phyloP scores from a whole-genome alignment of 2,329 filamentous ascomycete species.

The Onygenales sp. region DNA sequence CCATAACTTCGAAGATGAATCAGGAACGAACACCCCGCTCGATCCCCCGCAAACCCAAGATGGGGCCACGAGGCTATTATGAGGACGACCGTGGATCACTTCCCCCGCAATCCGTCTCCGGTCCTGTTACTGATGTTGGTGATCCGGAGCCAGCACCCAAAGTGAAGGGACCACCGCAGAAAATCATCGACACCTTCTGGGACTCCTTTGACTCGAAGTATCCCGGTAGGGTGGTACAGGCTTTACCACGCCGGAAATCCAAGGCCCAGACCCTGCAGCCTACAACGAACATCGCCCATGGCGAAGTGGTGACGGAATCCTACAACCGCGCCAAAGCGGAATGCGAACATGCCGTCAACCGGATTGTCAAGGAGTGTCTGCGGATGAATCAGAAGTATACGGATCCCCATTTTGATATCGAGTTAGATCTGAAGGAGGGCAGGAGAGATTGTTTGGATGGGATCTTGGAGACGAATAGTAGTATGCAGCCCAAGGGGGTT shows the following conservation, averaged over 20 bases:
- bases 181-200: slow-evolving; percentile 65
- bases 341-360: slow-evolving; percentile 53
- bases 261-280: slow-evolving; percentile 56
- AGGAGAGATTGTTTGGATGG: slow-evolving; percentile 44
- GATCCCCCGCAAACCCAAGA: too few relatives aligned
- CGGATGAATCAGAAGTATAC: slow-evolving; percentile 77
- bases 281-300: slow-evolving; percentile 45
- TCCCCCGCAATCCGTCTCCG: not conserved
- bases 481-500: slow-evolving; percentile 57
- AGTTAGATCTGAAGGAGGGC: slow-evolving; percentile 60
- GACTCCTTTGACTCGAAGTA: slow-evolving; percentile 58
- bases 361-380: slow-evolving; percentile 55
- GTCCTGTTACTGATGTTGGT: not conserved
- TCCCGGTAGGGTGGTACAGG: slow-evolving; percentile 62
- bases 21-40: too few relatives aligned
- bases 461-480: slow-evolving; percentile 25
- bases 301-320: slow-evolving; percentile 52
- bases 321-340: slow-evolving; percentile 63
- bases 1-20: too few relatives aligned
- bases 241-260: slow-evolving; percentile 49
- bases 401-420: slow-evolving; percentile 79
- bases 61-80: too few relatives aligned
- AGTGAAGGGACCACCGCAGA: slow-evolving; percentile 49
- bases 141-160: slow-evolving; percentile 10
- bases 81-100: too few relatives aligned